A percentile compares a stretch with the other conserved stretches of the same genome.
Evolutionary conservation across 2,329 filamentous ascomycete genomes (phyloP).

Genomic region (Talaromyces piceae): DNA sequence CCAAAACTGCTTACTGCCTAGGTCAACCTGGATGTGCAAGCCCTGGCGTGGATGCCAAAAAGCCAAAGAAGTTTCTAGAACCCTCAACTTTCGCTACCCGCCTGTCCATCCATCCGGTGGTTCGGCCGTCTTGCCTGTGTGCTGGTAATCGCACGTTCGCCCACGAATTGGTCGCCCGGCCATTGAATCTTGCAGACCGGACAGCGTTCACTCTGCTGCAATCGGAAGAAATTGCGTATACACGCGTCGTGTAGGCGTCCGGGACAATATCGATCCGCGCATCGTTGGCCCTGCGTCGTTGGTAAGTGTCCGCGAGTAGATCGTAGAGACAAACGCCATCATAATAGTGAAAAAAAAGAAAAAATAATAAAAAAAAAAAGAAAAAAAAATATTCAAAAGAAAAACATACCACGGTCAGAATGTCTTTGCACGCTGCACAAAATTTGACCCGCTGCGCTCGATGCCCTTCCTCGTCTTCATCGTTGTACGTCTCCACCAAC

Average conservation of each 20-base stretch:
- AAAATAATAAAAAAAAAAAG: conserved; percentile 1
- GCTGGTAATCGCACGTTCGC: conserved; percentile 42
- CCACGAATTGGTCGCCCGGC: conserved; percentile 46
- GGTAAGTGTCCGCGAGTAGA: too few species aligned
- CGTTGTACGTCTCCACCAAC: conserved; percentile 86
- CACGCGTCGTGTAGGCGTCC: conserved; percentile 72
- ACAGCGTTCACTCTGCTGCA: conserved; percentile 55
- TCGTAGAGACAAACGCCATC: too few species aligned
- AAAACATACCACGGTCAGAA: conserved; percentile 62
- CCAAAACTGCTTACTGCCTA: background rate
- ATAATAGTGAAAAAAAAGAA: conserved; percentile 1
- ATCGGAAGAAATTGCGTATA: conserved; percentile 63
- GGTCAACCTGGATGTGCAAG: too few species aligned
- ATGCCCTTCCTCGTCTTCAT: conserved; percentile 50
- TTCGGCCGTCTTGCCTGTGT: conserved; percentile 21
- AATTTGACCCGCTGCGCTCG: conserved; percentile 68
- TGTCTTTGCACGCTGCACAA: conserved; percentile 81
- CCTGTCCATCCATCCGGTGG: background rate
- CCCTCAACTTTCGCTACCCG: background rate
- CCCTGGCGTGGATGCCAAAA: background rate
- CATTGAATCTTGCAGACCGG: conserved; percentile 49
- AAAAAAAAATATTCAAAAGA: background rate
- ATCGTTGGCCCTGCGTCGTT: conserved; percentile 59
- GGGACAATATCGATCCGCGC: conserved; percentile 58
- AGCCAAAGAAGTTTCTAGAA: background rate